Conservation (phyloP, 2,329 filamentous ascomycete species). For the Rachicladosporium sp. region DNA sequence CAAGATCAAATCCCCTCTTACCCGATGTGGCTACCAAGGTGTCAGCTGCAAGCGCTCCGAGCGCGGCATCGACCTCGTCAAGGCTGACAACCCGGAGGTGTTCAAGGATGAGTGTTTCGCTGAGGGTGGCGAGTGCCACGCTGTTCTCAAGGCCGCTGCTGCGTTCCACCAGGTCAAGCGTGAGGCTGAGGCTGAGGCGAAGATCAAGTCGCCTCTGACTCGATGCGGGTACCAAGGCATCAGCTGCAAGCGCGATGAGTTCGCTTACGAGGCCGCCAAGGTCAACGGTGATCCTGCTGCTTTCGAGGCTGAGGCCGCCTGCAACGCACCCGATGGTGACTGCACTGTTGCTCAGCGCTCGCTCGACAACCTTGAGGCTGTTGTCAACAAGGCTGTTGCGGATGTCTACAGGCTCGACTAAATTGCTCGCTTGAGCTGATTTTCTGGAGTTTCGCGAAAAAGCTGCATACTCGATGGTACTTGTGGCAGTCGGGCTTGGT, state of each 20-base stretch:
- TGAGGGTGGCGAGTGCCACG: slow-evolving; percentile 16
- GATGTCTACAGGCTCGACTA: slow-evolving; percentile 3
- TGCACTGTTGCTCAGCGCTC: slow-evolving; percentile 9
- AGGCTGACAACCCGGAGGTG: slow-evolving; percentile 9
- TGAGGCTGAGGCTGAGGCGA: slow-evolving; percentile 10
- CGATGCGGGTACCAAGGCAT: slow-evolving; percentile 3
- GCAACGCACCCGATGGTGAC: slow-evolving; percentile 7
- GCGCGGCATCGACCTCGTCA: slow-evolving; percentile 19
- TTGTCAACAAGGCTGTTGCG: slow-evolving; percentile 5
- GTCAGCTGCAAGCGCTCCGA: slow-evolving; percentile 34
- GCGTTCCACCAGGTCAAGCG: slow-evolving; percentile 12
- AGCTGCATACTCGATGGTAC: too few species aligned
- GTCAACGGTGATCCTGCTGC: slow-evolving; percentile 1
- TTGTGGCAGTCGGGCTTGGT: too few species aligned
- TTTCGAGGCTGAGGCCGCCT: slow-evolving; percentile 7
- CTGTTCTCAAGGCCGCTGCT: slow-evolving; percentile 15
- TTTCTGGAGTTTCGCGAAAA: background rate
- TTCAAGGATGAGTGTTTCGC: slow-evolving; percentile 10
- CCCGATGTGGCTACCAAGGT: slow-evolving; percentile 26
- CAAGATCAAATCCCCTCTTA: slow-evolving; percentile 10
- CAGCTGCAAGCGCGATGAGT: slow-evolving; percentile 4
- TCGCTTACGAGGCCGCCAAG: background rate
- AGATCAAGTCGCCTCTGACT: slow-evolving; percentile 4
- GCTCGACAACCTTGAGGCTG: slow-evolving; percentile 9
- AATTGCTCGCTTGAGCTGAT: too few species aligned